A percentile compares a stretch with the other conserved stretches of the same genome.
These are phyloP conservation scores for Recurvomyces mirabilis DNA, from an alignment of 495 filamentous ascomycete species.

Conservation along the genomic window DNA sequence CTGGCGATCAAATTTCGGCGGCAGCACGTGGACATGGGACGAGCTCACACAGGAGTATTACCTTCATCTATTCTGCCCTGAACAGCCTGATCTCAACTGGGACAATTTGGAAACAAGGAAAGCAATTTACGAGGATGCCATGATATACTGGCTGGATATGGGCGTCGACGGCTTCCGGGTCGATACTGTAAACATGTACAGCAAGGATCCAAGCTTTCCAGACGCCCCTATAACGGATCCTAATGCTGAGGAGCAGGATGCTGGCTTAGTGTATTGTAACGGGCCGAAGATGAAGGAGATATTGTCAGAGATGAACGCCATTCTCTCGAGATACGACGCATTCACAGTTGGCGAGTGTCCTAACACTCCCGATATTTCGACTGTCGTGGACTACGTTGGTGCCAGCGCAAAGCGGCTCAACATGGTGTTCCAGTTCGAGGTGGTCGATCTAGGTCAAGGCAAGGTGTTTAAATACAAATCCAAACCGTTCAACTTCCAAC, in stretches of 20 bases:
- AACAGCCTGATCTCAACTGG: conserved; percentile 34
- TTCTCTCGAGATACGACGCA: conserved; percentile 15
- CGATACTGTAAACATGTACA: conserved; percentile 28
- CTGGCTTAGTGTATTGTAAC: conserved; percentile 22
- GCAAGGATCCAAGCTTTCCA: conserved; percentile 22
- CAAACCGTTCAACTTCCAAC: conserved; percentile 5
- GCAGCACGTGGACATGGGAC: conserved; percentile 26
- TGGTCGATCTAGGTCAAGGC: conserved; percentile 18
- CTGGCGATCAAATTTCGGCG: conserved; percentile 25
- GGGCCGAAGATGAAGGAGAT: conserved; percentile 30
- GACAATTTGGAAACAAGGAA: conserved; percentile 21
- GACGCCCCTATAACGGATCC: conserved; percentile 27
- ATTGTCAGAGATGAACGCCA: conserved; percentile 26
- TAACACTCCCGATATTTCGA: conserved; percentile 17
- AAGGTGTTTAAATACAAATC: conserved; percentile 6
- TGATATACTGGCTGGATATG: conserved; percentile 29
- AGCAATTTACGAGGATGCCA: conserved; percentile 24
- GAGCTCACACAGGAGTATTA: conserved; percentile 31
- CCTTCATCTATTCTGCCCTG: conserved; percentile 26
- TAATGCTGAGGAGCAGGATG: conserved; percentile 13
- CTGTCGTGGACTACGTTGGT: conserved; percentile 20
- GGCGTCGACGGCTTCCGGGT: conserved; percentile 32
- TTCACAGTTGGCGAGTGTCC: conserved; percentile 26
- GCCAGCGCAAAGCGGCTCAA: conserved; percentile 21
- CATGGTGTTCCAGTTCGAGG: conserved; percentile 32